Conservation (phyloP, 1,284 basidiomycete species). For the Cutaneotrichosporon sp. region DNA sequence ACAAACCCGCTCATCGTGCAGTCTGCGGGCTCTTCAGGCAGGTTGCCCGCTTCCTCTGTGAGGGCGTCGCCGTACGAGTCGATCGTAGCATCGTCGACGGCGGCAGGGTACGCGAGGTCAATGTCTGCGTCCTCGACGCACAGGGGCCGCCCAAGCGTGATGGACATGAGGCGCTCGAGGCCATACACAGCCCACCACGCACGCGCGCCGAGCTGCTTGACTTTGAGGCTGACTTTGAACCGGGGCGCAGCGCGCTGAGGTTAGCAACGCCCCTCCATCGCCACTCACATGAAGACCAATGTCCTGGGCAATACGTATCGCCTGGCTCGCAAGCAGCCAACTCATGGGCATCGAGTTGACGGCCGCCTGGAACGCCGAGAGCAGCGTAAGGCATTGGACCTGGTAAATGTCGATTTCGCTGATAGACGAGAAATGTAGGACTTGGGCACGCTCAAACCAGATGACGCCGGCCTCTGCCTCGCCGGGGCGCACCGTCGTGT, state of each 20-base stretch:
- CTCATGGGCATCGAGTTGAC: conserved; percentile 85
- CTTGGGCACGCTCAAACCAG: conserved; percentile 56
- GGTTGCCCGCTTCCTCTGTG: conserved; percentile 42
- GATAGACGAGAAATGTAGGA: conserved; percentile 82
- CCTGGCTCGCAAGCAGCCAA: conserved; percentile 82
- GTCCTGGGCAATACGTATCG: conserved; percentile 77
- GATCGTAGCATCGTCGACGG: conserved; percentile 71
- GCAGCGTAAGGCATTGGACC: conserved; percentile 78
- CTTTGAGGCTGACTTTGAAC: conserved; percentile 61
- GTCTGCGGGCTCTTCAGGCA: conserved; percentile 48
- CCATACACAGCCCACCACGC: conserved; percentile 89
- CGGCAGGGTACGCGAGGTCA: conserved; percentile 61
- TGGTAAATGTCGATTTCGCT: conserved; percentile 68
- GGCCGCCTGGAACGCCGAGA: conserved; percentile 81
- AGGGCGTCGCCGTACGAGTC: conserved; percentile 42
- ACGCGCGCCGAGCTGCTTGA: conserved; percentile 79
- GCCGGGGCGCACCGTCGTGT: conserved; percentile 27
- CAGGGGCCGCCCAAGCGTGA: conserved; percentile 64
- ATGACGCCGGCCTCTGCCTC: conserved; percentile 46
- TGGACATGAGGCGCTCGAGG: conserved; percentile 74
- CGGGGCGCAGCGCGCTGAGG: conserved; percentile 70
- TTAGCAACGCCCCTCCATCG: neutral
- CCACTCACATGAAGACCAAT: conserved; percentile 73
- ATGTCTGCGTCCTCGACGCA: conserved; percentile 51
- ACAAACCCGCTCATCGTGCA: conserved; percentile 67